Conservation (phyloP, 2,329 filamentous ascomycete species). For the Sclerotinia nivalis region DNA sequence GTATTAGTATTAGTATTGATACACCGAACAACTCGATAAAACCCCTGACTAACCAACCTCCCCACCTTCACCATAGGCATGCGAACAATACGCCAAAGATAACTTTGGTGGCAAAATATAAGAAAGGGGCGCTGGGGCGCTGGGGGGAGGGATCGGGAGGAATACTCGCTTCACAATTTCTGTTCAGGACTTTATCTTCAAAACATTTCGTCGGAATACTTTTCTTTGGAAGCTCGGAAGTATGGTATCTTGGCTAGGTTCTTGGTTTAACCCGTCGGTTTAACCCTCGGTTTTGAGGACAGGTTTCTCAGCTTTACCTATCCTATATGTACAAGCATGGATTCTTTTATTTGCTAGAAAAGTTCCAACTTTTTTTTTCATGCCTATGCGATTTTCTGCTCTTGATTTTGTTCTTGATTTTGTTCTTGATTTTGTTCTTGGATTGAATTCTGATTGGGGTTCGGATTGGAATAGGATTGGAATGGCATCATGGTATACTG, state of each 20-base stretch:
- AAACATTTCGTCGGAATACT: neutral
- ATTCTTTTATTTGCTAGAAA: neutral
- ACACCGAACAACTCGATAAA: neutral
- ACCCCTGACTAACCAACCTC: neutral
- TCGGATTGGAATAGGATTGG: neutral
- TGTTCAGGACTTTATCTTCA: neutral
- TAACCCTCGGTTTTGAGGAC: neutral
- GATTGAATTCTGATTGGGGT: neutral
- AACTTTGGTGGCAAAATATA: constrained; percentile 59
- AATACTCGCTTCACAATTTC: neutral
- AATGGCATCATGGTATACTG: too few relatives aligned
- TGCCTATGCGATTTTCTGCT: neutral
- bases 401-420: neutral
- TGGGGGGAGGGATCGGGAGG: neutral
- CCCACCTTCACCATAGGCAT: constrained; percentile 55
- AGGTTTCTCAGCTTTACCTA: neutral
- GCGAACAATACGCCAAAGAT: constrained; percentile 94
- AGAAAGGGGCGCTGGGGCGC: neutral
- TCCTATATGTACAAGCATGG: constrained; percentile 11
- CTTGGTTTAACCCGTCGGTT: neutral
- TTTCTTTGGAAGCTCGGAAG: neutral
- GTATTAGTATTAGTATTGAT: neutral
- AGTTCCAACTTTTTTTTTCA: neutral
- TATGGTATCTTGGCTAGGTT: neutral
- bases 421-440: neutral